These are phyloP conservation scores for Monosporascus sp. DNA, from an alignment of 2,329 filamentous ascomycete species.

Conservation along the genomic window DNA sequence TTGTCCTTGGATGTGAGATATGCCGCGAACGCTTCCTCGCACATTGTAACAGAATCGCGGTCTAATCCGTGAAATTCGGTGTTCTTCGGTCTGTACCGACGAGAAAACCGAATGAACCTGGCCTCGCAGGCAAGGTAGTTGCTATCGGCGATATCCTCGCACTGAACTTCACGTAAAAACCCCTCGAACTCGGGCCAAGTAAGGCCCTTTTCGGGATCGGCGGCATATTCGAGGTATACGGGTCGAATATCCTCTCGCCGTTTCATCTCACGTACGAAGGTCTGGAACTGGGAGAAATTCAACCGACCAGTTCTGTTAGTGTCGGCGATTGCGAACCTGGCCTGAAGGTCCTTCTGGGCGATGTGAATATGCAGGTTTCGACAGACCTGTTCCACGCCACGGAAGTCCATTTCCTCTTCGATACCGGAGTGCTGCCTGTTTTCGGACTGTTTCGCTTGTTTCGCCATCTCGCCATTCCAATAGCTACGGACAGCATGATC, in stretches of 20 bases:
- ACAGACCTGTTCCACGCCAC: constrained; percentile 77
- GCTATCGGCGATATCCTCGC: constrained; percentile 62
- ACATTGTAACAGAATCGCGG: constrained; percentile 58
- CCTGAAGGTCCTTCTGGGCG: constrained; percentile 65
- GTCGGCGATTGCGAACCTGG: constrained; percentile 71
- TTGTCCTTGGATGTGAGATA: constrained; percentile 75
- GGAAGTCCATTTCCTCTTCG: constrained; percentile 69
- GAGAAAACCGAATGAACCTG: constrained; percentile 65
- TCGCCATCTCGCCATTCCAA: constrained; percentile 80
- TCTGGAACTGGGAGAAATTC: constrained; percentile 74
- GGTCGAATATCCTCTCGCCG: constrained; percentile 73
- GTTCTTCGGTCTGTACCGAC: constrained; percentile 49
- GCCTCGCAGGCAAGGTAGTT: constrained; percentile 63
- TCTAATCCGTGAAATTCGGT: constrained; percentile 37
- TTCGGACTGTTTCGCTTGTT: constrained; percentile 60
- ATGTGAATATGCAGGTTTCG: constrained; percentile 89
- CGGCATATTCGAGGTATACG: constrained; percentile 62
- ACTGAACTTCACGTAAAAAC: constrained; percentile 71
- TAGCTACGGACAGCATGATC: constrained; percentile 77
- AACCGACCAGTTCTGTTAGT: constrained; percentile 58
- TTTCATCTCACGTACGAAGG: constrained; percentile 79
- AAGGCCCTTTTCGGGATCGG: constrained; percentile 58
- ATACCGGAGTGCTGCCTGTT: constrained; percentile 45
- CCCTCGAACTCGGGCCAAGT: constrained; percentile 66
- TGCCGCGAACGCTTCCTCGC: constrained; percentile 69